These are phyloP conservation scores for Pseudisothecium myosuroides DNA, from an alignment of 225 moss, liverwort and hornwort genomes.

Conservation along the genomic window DNA sequence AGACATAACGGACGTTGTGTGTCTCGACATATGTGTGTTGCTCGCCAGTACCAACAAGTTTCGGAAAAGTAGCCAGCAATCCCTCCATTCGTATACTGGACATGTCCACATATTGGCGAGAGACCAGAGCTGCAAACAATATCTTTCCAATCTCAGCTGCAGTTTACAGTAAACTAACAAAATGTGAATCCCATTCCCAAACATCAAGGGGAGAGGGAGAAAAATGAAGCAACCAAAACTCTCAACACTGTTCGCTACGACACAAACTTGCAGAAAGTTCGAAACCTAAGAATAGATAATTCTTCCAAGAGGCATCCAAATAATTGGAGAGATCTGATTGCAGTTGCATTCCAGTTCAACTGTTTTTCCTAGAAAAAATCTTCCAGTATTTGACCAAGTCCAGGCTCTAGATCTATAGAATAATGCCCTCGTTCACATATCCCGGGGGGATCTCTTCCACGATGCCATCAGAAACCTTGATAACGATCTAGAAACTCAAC, in stretches of 20 bases:
- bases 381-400: background rate
- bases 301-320: background rate
- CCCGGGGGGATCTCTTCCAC: background rate
- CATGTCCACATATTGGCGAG: slow-evolving; percentile 91
- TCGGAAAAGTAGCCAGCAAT: slow-evolving; percentile 82
- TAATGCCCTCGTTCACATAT: background rate
- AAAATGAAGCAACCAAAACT: background rate
- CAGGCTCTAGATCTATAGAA: slow-evolving; percentile 3
- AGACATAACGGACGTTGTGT: slow-evolving; percentile 88
- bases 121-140: slow-evolving; percentile 77
- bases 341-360: background rate
- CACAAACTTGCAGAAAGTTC: background rate
- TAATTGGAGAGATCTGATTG: background rate
- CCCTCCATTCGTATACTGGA: slow-evolving; percentile 86
- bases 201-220: background rate
- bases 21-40: slow-evolving; percentile 86
- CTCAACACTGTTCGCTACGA: background rate
- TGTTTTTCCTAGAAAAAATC: background rate
- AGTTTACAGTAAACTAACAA: background rate
- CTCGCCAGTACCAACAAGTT: slow-evolving; percentile 80
- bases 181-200: background rate
- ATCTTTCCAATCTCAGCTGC: background rate
- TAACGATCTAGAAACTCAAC: background rate
- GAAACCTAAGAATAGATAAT: background rate
- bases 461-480: background rate